Evolutionary conservation across 2,329 filamentous ascomycete genomes (phyloP), one percentile per base, ranked within the genome.

Genomic region (Trichocomaceae sp.): DNA sequence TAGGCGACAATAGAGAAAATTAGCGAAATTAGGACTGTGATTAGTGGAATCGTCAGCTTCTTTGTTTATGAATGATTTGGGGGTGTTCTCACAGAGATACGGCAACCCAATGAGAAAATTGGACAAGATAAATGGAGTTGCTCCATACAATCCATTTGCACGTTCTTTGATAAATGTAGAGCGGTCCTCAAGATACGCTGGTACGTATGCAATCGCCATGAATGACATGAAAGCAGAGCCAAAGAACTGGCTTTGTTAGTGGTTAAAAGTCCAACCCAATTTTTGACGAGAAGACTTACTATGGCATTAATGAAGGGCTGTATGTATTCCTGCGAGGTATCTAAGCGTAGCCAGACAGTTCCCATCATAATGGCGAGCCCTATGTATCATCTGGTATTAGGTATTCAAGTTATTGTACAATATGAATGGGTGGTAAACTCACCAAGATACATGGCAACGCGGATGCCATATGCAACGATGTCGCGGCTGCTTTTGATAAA

Each of bases 401-500:
- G 8, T 48, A 26, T 58, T 60, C 29, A 35, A 60, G 50, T 19
- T 19, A 3, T 19, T 5, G n/a, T 1, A 8, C 19, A 9, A 41
- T 19, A 41, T 9, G 8, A 45, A n/a, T n/a, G 47, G 3, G 57
- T 52, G n/a, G 15, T 37, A 22, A 64, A 56, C 69, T 41, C 61
- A 72, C 82, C 83, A 57, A 85, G 77, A 69, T 95, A 93, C 88
- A 95, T 95, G 41, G 81, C 85, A 42, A 93, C 77, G 3, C 90
- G 83, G 61, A 93, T 89, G 0, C 86, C 87, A 64, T 95, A 95
- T 0, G 85, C 88, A 50, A 95, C 83, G 6, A 95, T 79, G 66
- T 95, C 90, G 23, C 90, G 84, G 69, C 91, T 88, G 47, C 83
- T 86, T 73, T 95, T 95, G 70, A 95, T 84, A 65, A 88, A 90